Conservation (phyloP, 805 yeast species). For the Ogataea angusta region DNA sequence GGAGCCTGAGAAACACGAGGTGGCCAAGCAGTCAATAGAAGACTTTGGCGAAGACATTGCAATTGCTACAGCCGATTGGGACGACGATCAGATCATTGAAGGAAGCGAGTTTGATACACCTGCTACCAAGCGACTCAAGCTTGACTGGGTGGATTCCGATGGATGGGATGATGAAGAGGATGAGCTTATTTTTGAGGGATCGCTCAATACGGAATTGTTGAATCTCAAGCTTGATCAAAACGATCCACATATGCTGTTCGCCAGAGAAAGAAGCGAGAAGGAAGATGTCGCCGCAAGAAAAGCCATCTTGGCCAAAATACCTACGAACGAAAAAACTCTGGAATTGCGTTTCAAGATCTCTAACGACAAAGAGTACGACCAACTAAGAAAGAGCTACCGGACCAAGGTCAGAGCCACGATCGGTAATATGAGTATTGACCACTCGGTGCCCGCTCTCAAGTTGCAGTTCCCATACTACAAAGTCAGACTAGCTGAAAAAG, state of each 20-base stretch:
- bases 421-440: slow-evolving; percentile 88
- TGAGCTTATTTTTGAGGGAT: slow-evolving; percentile 74
- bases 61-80: slow-evolving; percentile 76
- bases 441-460: slow-evolving; percentile 80
- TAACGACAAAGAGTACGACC: slow-evolving; percentile 82
- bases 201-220: slow-evolving; percentile 32
- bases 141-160: slow-evolving; percentile 37
- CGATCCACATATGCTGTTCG: slow-evolving; percentile 76
- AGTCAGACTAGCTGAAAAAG: slow-evolving; percentile 64
- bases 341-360: slow-evolving; percentile 74
- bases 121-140: slow-evolving; percentile 26
- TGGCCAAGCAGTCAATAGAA: slow-evolving; percentile 29
- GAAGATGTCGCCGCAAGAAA: slow-evolving; percentile 9
- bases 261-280: slow-evolving; percentile 36
- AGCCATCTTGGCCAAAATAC: slow-evolving; percentile 38
- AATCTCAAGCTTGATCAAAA: slow-evolving; percentile 72
- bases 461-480: slow-evolving; percentile 90
- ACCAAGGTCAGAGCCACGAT: slow-evolving; percentile 89
- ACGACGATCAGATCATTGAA: slow-evolving; percentile 59
- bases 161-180: slow-evolving; percentile 56
- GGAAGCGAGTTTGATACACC: slow-evolving; percentile 35
- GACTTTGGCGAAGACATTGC: slow-evolving; percentile 53
- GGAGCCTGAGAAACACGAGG: slow-evolving; percentile 13
- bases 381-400: slow-evolving; percentile 80
- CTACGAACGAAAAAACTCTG: slow-evolving; percentile 52